Evolutionary conservation across 441 rosid genomes (phyloP).

Genomic region (Mallotus japonicus): DNA sequence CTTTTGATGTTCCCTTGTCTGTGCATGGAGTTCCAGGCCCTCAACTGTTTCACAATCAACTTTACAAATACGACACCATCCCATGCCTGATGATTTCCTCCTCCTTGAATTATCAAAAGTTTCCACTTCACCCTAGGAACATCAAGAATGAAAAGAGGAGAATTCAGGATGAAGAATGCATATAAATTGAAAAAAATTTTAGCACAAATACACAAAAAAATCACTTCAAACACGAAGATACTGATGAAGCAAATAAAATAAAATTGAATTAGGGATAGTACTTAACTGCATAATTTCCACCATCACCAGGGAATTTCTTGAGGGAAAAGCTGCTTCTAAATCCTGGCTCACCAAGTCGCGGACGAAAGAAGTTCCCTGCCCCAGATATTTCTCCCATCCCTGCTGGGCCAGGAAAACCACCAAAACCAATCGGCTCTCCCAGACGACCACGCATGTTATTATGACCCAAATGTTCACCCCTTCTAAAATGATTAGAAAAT

Average conservation of each 20-base stretch:
- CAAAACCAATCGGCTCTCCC: constrained; percentile 47
- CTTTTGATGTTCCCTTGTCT: constrained; percentile 75
- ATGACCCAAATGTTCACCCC: constrained; percentile 56
- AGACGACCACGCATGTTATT: constrained; percentile 36
- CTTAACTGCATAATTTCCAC: constrained; percentile 49
- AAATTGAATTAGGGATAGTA: constrained; percentile 1
- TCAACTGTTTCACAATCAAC: constrained; percentile 77
- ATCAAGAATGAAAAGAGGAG: constrained; percentile 11
- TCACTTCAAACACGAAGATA: neutral
- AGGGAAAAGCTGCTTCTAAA: constrained; percentile 52
- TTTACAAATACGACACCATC: constrained; percentile 86
- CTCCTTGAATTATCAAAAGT: constrained; percentile 51
- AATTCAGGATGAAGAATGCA: neutral
- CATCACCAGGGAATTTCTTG: constrained; percentile 46
- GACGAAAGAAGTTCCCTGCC: constrained; percentile 36
- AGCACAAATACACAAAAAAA: neutral
- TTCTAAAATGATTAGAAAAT: constrained; percentile 41
- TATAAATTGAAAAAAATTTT: neutral
- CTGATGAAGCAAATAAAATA: constrained; percentile 1
- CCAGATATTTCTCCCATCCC: constrained; percentile 42
- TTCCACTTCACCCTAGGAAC: constrained; percentile 48
- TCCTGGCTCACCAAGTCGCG: constrained; percentile 61
- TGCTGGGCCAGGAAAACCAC: constrained; percentile 43
- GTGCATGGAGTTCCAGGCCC: constrained; percentile 71
- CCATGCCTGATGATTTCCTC: constrained; percentile 56